Evolutionary conservation across 352 stramenopile genomes (phyloP), one percentile per base, ranked within the genome.

Genomic region (Elongisporangium senticosum): DNA sequence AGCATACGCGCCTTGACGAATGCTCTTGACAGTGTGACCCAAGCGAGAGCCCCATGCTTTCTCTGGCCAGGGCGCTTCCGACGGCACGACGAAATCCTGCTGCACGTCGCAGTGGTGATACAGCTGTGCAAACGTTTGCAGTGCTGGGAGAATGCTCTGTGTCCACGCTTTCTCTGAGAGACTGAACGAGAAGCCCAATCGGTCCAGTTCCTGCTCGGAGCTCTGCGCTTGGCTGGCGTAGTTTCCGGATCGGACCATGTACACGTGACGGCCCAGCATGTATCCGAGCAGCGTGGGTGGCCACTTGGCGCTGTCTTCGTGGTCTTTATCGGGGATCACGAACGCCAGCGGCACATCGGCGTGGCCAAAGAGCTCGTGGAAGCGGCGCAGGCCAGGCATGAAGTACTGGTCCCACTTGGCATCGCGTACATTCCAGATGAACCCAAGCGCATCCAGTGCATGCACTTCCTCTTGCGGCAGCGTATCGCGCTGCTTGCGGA

Each of bases 21-120:
- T 97, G 49, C 89, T 91, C 67, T 96, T 96, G 17, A 98, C 92
- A 3, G 89, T 87, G 28, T 93, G 79, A 8, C 95, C 95, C 11
- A 98, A 73, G 19, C 90, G 79, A 43, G 97, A 71, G 0, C 87
- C 89, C 74, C 86, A 93, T 0, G 86, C 80, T 21, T 81, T 79
- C 43, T 90, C 68, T 0, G 92, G 87, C 90, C 92, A 98, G 15
- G 79, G 64, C 4, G 69, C 67, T 10, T 63, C 43, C 0, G 69
- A 67, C 2, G 94, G 93, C 1, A 98, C 89, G 23, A 94, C 78
- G 75, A 97, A 98, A 24, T 93, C 83, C 62, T 97, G 88, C 23
- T 84, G 82, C 20, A 98, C 90, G 48, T 97, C 79, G 51, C 96
- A 86, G 64, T 98, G 90, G 40, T 83, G 83, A 56, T 94, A 89